phyloP scores from a whole-genome alignment of 139 green algal genomes.

The Picochlorum costavermella region DNA sequence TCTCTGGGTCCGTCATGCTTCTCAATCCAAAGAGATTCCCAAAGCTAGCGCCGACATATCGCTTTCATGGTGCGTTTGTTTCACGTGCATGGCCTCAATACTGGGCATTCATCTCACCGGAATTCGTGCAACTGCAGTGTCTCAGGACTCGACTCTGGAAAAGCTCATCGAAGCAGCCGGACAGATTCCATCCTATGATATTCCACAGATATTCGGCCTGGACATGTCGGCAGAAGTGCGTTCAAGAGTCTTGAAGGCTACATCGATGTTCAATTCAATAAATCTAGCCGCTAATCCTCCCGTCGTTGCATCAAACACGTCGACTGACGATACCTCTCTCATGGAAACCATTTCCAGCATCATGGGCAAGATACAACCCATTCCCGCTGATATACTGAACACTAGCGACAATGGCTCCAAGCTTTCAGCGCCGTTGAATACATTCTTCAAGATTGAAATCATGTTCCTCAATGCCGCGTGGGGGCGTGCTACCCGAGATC shows the following conservation, averaged over 20 bases:
- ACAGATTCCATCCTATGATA: constrained; percentile 66
- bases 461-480: neutral
- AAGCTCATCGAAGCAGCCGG: constrained; percentile 70
- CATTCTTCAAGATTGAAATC: neutral
- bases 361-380: too few relatives aligned
- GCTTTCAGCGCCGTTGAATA: neutral
- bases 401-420: too few relatives aligned
- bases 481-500: too few relatives aligned
- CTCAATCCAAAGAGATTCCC: neutral
- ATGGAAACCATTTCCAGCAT: too few relatives aligned
- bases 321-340: too few relatives aligned
- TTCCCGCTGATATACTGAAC: too few relatives aligned
- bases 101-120: constrained; percentile 43
- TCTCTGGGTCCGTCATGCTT: neutral
- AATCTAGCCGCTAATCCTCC: neutral
- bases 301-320: too few relatives aligned
- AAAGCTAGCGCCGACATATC: neutral
- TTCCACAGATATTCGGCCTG: constrained; percentile 89
- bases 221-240: constrained; percentile 92
- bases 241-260: constrained; percentile 57
- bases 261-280: neutral
- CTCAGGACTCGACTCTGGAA: constrained; percentile 70
- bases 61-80: neutral
- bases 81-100: neutral
- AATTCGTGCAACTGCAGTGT: constrained; percentile 60